These are phyloP conservation scores for Pyronema omphalodes DNA, from an alignment of 495 filamentous ascomycete genomes.

Conservation along the genomic window DNA sequence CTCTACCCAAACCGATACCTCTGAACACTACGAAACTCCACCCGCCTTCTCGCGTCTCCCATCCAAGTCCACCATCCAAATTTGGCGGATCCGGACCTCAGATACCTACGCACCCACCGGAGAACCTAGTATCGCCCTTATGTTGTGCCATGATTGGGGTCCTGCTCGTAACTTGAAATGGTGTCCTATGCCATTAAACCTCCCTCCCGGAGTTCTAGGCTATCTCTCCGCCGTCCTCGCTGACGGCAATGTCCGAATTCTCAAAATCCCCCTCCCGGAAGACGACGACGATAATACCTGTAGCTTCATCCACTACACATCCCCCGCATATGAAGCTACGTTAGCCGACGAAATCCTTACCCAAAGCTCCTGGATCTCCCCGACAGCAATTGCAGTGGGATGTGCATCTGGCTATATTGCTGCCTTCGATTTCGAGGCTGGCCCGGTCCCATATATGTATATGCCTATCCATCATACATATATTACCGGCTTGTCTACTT, in stretches of 20 bases:
- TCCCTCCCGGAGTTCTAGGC: conserved; percentile 32
- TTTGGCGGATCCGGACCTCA: conserved; percentile 26
- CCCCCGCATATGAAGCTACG: conserved; percentile 35
- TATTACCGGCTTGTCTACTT: conserved; percentile 36
- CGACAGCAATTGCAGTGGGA: conserved; percentile 40
- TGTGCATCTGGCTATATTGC: conserved; percentile 44
- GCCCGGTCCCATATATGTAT: conserved; percentile 36
- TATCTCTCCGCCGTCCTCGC: conserved; percentile 43
- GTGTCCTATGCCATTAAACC: conserved; percentile 36
- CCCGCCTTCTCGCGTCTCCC: conserved; percentile 13
- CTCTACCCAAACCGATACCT: conserved; percentile 5
- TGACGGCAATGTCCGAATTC: conserved; percentile 42
- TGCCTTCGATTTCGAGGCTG: conserved; percentile 34
- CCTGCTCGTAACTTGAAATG: conserved; percentile 39
- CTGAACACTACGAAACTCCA: neutral
- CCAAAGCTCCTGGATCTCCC: conserved; percentile 43
- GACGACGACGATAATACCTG: conserved; percentile 7
- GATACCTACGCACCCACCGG: conserved; percentile 21
- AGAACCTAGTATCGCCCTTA: conserved; percentile 22
- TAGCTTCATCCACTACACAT: neutral
- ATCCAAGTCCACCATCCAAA: conserved; percentile 18
- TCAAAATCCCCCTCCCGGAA: conserved; percentile 32
- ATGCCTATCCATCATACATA: conserved; percentile 41
- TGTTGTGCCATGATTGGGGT: conserved; percentile 47
- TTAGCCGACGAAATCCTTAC: conserved; percentile 36